phyloP scores from a whole-genome alignment of 139 green algal genomes.

The Volvox reticuliferus region DNA sequence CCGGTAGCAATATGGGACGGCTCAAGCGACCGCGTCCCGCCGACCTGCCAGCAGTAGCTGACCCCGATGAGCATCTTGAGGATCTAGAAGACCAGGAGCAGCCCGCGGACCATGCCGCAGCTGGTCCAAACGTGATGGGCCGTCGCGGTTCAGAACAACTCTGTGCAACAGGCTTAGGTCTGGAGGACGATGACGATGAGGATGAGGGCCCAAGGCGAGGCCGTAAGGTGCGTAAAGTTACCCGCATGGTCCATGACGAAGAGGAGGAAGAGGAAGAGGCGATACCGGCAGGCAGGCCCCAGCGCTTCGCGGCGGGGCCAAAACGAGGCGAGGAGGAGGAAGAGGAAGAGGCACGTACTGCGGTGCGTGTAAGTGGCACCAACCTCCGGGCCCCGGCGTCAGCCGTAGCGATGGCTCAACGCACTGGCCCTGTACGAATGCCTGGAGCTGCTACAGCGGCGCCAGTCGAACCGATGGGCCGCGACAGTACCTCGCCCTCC shows the following conservation, averaged over 20 bases:
- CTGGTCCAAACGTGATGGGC: too few species aligned
- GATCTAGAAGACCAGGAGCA: constrained; percentile 1
- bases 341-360: background rate
- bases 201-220: background rate
- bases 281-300: background rate
- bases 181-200: constrained; percentile 29
- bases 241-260: background rate
- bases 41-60: background rate
- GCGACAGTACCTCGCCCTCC: background rate
- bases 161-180: background rate
- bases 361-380: too few species aligned
- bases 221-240: constrained; percentile 6
- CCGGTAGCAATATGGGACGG: background rate
- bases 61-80: background rate
- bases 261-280: constrained; percentile 10
- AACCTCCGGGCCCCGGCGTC: background rate
- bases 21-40: constrained; percentile 1
- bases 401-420: background rate
- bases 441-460: background rate
- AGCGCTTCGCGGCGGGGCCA: background rate
- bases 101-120: background rate
- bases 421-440: background rate
- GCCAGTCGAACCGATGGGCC: background rate
- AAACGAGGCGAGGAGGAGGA: too few species aligned
- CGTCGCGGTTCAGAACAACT: too few species aligned